These are phyloP conservation scores for Dactylellina cionopaga DNA, from an alignment of 2,329 filamentous ascomycete genomes.

Conservation along the genomic window DNA sequence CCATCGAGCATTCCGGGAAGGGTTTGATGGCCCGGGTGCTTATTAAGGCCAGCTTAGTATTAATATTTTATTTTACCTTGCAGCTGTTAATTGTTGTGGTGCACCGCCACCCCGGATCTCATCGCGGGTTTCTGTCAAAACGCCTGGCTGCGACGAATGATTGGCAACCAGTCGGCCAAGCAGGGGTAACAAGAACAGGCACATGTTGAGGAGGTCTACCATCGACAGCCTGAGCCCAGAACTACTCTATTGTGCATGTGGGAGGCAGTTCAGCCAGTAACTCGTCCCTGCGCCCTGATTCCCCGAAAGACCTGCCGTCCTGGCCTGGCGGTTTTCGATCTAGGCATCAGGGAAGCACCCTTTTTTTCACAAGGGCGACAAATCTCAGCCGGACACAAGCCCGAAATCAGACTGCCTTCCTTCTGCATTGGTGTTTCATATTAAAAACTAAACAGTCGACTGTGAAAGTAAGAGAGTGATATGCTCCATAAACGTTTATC, in stretches of 20 bases:
- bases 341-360: conserved; percentile 11
- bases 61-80: too few species aligned
- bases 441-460: conserved; percentile 37
- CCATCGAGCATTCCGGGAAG: background rate
- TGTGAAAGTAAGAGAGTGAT: conserved; percentile 18
- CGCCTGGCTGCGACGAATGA: conserved; percentile 10
- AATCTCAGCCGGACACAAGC: conserved; percentile 26
- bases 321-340: background rate
- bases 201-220: too few species aligned
- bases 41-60: too few species aligned
- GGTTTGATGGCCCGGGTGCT: too few species aligned
- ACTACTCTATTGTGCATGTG: background rate
- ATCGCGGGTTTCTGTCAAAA: conserved; percentile 18
- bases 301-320: conserved; percentile 8
- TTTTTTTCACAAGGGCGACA: background rate
- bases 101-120: conserved; percentile 38
- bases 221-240: too few species aligned
- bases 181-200: too few species aligned
- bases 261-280: too few species aligned
- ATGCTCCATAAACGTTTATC: conserved; percentile 26
- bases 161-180: conserved; percentile 18
- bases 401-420: conserved; percentile 14
- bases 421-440: conserved; percentile 47
- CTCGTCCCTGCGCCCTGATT: background rate
- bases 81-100: background rate